These are phyloP conservation scores for Eutrema salsugineum DNA, from an alignment of 441 rosid genomes.

Conservation along the genomic window DNA sequence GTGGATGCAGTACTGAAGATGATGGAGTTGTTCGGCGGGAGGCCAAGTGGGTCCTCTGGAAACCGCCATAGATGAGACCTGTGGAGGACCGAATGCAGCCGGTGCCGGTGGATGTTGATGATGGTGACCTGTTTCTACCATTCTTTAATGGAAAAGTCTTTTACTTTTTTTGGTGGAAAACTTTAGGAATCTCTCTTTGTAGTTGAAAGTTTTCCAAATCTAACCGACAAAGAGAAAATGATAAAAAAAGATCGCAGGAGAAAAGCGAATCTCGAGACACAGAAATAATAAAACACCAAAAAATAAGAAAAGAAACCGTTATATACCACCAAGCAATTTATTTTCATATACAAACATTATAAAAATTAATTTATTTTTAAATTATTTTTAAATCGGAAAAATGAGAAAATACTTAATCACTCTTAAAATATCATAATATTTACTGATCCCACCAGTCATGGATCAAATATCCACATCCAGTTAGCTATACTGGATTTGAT, in stretches of 20 bases:
- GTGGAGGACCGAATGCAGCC: conserved; percentile 34
- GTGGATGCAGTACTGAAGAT: conserved; percentile 88
- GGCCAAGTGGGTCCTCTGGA: conserved; percentile 63
- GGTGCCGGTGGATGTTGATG: conserved; percentile 49
- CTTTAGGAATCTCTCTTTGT: conserved; percentile 25
- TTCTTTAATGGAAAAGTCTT: conserved; percentile 5
- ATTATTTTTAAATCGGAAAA: too few relatives aligned
- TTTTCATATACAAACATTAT: too few relatives aligned
- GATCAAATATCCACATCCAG: too few relatives aligned
- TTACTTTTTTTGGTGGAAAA: neutral
- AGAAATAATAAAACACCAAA: neutral
- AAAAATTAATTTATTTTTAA: too few relatives aligned
- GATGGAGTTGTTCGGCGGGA: conserved; percentile 83
- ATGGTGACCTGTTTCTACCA: conserved; percentile 63
- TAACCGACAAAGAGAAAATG: conserved; percentile 37
- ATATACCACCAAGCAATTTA: too few relatives aligned
- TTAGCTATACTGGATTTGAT: too few relatives aligned
- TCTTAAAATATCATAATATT: too few relatives aligned
- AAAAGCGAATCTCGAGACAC: conserved; percentile 37
- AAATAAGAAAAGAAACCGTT: too few relatives aligned
- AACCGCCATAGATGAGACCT: conserved; percentile 41
- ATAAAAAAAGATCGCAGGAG: conserved; percentile 26
- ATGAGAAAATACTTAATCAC: too few relatives aligned
- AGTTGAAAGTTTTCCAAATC: conserved; percentile 27
- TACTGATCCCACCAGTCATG: too few relatives aligned